A percentile compares a stretch with the other conserved stretches of the same genome.
Conservation (phyloP, 257 asterid genomes). For the Penstemon eatonii region DNA sequence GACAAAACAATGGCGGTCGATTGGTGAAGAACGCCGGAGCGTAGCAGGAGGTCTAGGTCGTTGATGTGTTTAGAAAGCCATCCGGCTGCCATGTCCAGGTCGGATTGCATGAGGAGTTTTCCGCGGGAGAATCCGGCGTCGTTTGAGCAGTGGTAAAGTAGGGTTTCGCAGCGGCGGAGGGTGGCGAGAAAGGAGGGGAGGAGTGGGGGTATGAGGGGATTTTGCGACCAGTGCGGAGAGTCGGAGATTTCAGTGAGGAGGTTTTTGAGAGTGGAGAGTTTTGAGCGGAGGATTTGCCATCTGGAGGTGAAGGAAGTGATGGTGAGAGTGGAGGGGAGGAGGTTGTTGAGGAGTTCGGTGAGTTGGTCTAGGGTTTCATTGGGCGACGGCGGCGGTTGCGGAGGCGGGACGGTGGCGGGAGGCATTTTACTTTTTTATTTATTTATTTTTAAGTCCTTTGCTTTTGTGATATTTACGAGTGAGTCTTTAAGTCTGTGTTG, state of each 20-base stretch:
- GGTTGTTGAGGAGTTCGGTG: constrained; percentile 38
- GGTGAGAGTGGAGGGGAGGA: constrained; percentile 58
- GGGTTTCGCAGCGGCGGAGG: constrained; percentile 57
- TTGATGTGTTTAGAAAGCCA: constrained; percentile 72
- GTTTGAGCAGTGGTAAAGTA: constrained; percentile 50
- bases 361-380: constrained; percentile 41
- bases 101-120: constrained; percentile 93
- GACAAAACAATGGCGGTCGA: constrained; percentile 93
- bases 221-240: constrained; percentile 76
- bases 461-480: neutral
- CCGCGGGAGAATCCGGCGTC: constrained; percentile 56
- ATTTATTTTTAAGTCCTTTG: constrained; percentile 21
- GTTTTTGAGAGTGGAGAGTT: constrained; percentile 50
- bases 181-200: constrained; percentile 60
- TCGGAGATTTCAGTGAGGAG: constrained; percentile 56
- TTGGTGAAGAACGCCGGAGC: constrained; percentile 87
- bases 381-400: constrained; percentile 38
- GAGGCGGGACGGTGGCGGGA: constrained; percentile 43
- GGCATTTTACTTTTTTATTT: constrained; percentile 21
- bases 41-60: constrained; percentile 74
- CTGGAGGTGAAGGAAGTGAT: constrained; percentile 57
- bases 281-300: constrained; percentile 71
- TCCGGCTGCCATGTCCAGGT: constrained; percentile 86
- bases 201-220: constrained; percentile 55
- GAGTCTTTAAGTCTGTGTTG: neutral